These are phyloP conservation scores for Barbarea vulgaris DNA, from an alignment of 345 rosid species.

Conservation along the genomic window DNA sequence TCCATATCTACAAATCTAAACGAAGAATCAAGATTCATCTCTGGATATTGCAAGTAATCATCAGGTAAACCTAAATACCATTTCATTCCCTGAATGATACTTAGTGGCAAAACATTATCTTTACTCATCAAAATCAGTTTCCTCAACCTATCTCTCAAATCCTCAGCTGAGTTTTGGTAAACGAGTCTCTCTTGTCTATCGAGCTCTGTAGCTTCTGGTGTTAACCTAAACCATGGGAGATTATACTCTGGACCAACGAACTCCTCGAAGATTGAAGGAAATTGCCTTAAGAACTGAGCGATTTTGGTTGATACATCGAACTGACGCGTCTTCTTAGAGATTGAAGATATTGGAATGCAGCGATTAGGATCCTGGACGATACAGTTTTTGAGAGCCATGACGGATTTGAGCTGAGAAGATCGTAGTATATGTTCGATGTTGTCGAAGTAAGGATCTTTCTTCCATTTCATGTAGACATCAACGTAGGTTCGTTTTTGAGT, in stretches of 20 bases:
- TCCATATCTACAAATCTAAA: constrained; percentile 71
- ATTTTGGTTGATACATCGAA: constrained; percentile 73
- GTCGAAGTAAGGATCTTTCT: constrained; percentile 68
- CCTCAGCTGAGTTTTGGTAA: constrained; percentile 51
- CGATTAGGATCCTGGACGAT: constrained; percentile 51
- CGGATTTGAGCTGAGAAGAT: constrained; percentile 66
- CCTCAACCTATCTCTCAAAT: constrained; percentile 60
- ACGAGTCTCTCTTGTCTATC: constrained; percentile 58
- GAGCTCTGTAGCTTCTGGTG: constrained; percentile 66
- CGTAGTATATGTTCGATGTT: constrained; percentile 70
- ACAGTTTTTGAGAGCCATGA: constrained; percentile 67
- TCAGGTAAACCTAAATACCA: constrained; percentile 89
- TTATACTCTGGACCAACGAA: constrained; percentile 67
- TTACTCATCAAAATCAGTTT: constrained; percentile 73
- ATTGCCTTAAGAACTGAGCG: constrained; percentile 65
- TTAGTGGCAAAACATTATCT: constrained; percentile 67
- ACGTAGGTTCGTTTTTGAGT: constrained; percentile 57
- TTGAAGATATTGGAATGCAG: constrained; percentile 67
- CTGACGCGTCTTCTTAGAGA: constrained; percentile 71
- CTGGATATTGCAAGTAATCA: constrained; percentile 49
- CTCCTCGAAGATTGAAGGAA: constrained; percentile 81
- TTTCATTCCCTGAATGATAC: constrained; percentile 73
- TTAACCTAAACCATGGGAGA: constrained; percentile 92
- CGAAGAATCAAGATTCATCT: constrained; percentile 47
- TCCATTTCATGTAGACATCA: constrained; percentile 91